Conservation (phyloP, 2,329 filamentous ascomycete genomes). For the Trichoderma cornu-damae region DNA sequence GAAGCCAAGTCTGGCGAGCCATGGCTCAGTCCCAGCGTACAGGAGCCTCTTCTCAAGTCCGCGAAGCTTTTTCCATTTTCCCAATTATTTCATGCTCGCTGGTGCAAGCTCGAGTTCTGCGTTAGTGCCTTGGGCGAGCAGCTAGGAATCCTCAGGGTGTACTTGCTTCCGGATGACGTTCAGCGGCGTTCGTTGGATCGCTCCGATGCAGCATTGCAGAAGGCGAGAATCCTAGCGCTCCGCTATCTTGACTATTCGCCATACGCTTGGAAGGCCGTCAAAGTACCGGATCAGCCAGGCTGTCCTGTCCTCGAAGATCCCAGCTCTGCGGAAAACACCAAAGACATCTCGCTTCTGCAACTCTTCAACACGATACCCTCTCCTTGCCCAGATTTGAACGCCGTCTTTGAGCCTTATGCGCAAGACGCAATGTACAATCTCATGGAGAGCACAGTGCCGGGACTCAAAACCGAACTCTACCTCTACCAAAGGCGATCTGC, state of each 20-base stretch:
- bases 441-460: slow-evolving; percentile 48
- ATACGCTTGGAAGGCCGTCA: slow-evolving; percentile 49
- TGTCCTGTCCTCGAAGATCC: not conserved
- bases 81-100: slow-evolving; percentile 34
- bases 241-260: slow-evolving; percentile 50
- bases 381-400: slow-evolving; percentile 51
- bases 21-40: slow-evolving; percentile 22
- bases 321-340: slow-evolving; percentile 26
- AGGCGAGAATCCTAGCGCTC: slow-evolving; percentile 46
- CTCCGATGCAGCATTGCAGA: slow-evolving; percentile 40
- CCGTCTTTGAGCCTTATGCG: slow-evolving; percentile 46
- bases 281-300: slow-evolving; percentile 3
- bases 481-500: slow-evolving; percentile 76
- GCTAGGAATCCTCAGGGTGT: slow-evolving; percentile 46
- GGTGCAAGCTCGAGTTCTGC: slow-evolving; percentile 43
- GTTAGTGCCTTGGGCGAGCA: slow-evolving; percentile 21
- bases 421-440: slow-evolving; percentile 52
- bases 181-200: slow-evolving; percentile 50
- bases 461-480: slow-evolving; percentile 63
- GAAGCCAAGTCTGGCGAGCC: slow-evolving; percentile 22
- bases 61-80: not conserved
- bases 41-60: slow-evolving; percentile 26
- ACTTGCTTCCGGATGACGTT: slow-evolving; percentile 62
- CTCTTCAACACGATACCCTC: slow-evolving; percentile 71
- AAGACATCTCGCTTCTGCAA: slow-evolving; percentile 55